Evolutionary conservation across 1,284 basidiomycete genomes (phyloP).

Genomic region (Leccinum solheimii): DNA sequence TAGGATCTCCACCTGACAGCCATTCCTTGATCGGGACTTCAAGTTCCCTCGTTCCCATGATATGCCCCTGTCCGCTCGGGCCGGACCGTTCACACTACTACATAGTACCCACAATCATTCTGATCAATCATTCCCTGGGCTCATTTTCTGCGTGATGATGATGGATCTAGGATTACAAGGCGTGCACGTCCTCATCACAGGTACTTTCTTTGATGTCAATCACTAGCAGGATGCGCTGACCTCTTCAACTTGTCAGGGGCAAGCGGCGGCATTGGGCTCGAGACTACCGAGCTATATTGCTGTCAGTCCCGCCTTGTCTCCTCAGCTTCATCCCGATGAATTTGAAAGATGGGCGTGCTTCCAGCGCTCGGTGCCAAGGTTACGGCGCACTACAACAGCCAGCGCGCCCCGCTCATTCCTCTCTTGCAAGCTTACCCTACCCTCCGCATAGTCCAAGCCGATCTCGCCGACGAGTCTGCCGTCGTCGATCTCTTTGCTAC

Average conservation of each 20-base stretch:
- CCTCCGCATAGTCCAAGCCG: slow-evolving; percentile 49
- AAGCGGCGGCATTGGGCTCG: slow-evolving; percentile 65
- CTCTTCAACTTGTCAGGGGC: slow-evolving; percentile 43
- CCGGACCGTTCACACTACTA: neutral
- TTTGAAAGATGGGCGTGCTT: neutral
- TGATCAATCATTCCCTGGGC: neutral
- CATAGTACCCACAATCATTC: neutral
- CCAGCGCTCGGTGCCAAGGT: slow-evolving; percentile 67
- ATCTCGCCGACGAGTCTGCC: slow-evolving; percentile 57
- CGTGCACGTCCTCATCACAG: slow-evolving; percentile 41
- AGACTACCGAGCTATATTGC: slow-evolving; percentile 52
- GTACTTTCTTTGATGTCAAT: slow-evolving; percentile 13
- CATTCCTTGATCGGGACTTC: neutral
- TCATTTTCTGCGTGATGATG: neutral
- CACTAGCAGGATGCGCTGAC: neutral
- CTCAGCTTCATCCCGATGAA: neutral
- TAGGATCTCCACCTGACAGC: neutral
- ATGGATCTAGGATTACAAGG: slow-evolving; percentile 39
- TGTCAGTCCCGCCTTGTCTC: slow-evolving; percentile 35
- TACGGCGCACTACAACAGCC: slow-evolving; percentile 70
- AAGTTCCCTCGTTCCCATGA: neutral
- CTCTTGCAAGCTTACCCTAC: slow-evolving; percentile 40
- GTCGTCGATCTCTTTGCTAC: slow-evolving; percentile 45
- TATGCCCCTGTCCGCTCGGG: neutral
- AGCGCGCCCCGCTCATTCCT: slow-evolving; percentile 43